Evolutionary conservation across 164 flowering plant species (phyloP), one percentile per base, ranked within the genome.

Genomic region (Umbellularia californica): DNA sequence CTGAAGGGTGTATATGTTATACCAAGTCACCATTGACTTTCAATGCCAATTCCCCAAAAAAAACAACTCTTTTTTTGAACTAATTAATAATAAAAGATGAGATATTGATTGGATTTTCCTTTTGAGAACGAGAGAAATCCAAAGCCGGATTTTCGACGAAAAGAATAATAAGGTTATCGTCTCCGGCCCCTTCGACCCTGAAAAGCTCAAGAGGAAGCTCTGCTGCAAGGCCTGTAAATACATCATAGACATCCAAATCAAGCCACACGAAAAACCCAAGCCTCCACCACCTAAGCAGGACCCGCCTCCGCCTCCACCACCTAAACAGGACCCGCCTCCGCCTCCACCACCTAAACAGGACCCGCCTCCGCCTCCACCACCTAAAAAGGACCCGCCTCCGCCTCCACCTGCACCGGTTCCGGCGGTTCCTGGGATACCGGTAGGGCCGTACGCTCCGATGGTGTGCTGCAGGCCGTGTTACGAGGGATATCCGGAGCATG

Each of bases 151-250:
- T 17, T 64, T 76, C 69, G 63, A 76, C 22, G 51, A 50, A 63
- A 65, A 70, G 52, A 30, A 70, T 2, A 76, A 76, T 50, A 70
- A 65, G 69, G 70, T 76, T 33, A 70, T 69, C 58, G 65, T 76
- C n/a, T 70, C 78, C 15, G 78, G 78, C 2, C 73, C 65, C 17
- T 76, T 76, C 70, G 74, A 76, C 52, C 78, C 78, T 2, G 73
- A 76, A 4, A 63, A 50, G 70, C 68, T 76, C 63, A 50, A 28
- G n/a, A 65, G 70, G 64, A 63, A 65, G 62, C 47, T 76, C 19
- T 71, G 64, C 64, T 71, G 78, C 74, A 76, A 52, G 51, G 78
- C 69, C 65, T 73, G 78, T 1, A 50, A 70, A n/a, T 62, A 2
- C 69, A 70, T 76, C 70, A 71, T 65, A 52, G 64, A 25, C 14